These are phyloP conservation scores for Exophiala spinifera DNA, from an alignment of 2,329 filamentous ascomycete genomes.

Conservation along the genomic window DNA sequence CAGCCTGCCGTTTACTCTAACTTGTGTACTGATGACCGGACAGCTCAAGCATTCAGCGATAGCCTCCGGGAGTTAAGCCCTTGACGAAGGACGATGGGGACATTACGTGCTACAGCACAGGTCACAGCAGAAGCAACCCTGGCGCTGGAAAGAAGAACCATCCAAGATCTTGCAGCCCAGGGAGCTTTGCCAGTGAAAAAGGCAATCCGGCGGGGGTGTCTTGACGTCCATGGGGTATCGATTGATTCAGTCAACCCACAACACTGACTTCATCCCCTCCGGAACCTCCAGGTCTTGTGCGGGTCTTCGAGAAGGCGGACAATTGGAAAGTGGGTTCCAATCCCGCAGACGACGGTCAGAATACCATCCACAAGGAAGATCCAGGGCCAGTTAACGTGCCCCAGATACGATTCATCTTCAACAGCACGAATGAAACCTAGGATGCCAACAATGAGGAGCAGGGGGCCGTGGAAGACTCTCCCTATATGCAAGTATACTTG, in stretches of 20 bases:
- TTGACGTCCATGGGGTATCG: constrained; percentile 54
- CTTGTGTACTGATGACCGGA: constrained; percentile 46
- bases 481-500: too few relatives aligned
- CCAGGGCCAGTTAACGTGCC: constrained; percentile 2
- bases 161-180: constrained; percentile 54
- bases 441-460: too few relatives aligned
- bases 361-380: constrained; percentile 22
- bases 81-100: constrained; percentile 67
- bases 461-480: too few relatives aligned
- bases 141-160: constrained; percentile 55
- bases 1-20: neutral
- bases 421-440: too few relatives aligned
- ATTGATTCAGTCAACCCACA: constrained; percentile 49
- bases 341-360: constrained; percentile 41
- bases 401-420: too few relatives aligned
- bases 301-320: constrained; percentile 41
- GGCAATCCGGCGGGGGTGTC: constrained; percentile 46
- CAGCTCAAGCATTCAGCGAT: constrained; percentile 69
- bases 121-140: constrained; percentile 61
- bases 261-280: constrained; percentile 28
- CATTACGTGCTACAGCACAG: constrained; percentile 75
- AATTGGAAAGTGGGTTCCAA: constrained; percentile 43
- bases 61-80: constrained; percentile 64
- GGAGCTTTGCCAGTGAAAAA: constrained; percentile 47
- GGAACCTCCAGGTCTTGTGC: constrained; percentile 34